Evolutionary conservation across 306 rosid genomes (phyloP), one percentile per base, ranked within the genome.

Genomic region (Quercus aquifolioides): DNA sequence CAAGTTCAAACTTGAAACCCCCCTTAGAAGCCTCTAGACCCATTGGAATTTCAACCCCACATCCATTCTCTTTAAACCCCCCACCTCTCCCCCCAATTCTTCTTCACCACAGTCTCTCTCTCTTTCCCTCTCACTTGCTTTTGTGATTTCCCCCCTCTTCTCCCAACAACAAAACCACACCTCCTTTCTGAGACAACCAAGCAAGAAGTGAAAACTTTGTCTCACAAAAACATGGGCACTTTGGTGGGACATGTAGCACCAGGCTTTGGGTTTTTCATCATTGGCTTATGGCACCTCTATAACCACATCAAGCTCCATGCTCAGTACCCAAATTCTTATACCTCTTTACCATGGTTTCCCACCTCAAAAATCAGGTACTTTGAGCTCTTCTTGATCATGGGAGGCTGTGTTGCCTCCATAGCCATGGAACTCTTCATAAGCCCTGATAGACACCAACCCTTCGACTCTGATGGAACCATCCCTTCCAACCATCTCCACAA

Each of bases 201-300:
- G 71, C 5, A 35, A 33, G 72, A 35, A 21, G 30, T 30, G 4
- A 58, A 17, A 63, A 5, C 14, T 35, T 35, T 68, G 51, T 67
- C 8, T 3, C 54, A 12, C 41, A 33, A 31, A 35, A 67, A 33
- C n/a, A 86, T 94, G 99, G 99, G 97, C 2, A 87, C 88, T 60
- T 80, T 92, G 2, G 77, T 88, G 1, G 99, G 99, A 12, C 99
- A 94, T 58, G 95, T 94, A 2, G 87, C 87, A 12, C 97, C 97
- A 6, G 99, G 99, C 5, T 73, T 88, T n/a, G 97, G 88, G 3
- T 94, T 94, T 87, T 43, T 88, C 15, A 33, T 94, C 5, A 70
- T 91, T 33, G 99, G 99, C 0, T 49, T 94, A 15, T 94, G 99
- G 99, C 99, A 94, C 75, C 94, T 94, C 83, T 80, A 85, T 46